Percentiles rank a stretch among this genome's conserved stretches.
Evolutionary conservation across 2,329 filamentous ascomycete genomes (phyloP).

Genomic region (Arthrobotrys conoides): DNA sequence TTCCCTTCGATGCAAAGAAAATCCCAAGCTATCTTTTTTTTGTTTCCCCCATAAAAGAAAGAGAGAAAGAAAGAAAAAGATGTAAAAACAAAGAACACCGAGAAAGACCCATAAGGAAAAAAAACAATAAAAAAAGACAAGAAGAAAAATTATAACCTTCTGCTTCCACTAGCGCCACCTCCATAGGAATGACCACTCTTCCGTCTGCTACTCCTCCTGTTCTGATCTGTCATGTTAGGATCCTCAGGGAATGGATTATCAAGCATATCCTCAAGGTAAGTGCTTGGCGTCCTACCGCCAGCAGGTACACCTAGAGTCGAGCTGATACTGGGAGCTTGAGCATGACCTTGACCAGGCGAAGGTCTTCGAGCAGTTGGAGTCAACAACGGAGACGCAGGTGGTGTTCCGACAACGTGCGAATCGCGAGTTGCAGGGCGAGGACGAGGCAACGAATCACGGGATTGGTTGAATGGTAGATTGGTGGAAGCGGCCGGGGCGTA

Average conservation of each 20-base stretch:
- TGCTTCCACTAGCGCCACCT: slow-evolving; percentile 22
- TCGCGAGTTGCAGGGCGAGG: slow-evolving; percentile 61
- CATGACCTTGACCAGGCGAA: slow-evolving; percentile 61
- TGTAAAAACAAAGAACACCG: slow-evolving; percentile 69
- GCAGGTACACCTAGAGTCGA: slow-evolving; percentile 75
- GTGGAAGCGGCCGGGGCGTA: slow-evolving; percentile 78
- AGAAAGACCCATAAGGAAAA: slow-evolving; percentile 33
- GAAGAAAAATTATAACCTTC: slow-evolving; percentile 22
- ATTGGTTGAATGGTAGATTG: slow-evolving; percentile 64
- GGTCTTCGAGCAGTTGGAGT: slow-evolving; percentile 61
- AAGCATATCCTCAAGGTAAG: slow-evolving; percentile 90
- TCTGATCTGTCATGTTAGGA: slow-evolving; percentile 44
- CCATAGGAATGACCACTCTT: slow-evolving; percentile 53
- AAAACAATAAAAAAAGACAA: slow-evolving; percentile 5
- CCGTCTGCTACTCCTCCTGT: slow-evolving; percentile 37
- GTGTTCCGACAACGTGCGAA: slow-evolving; percentile 60
- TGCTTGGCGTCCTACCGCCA: slow-evolving; percentile 83
- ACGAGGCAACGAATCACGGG: slow-evolving; percentile 62
- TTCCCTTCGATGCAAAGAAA: slow-evolving; percentile 17
- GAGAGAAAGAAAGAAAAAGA: neutral
- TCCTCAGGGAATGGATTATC: slow-evolving; percentile 71
- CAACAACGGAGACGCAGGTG: slow-evolving; percentile 63
- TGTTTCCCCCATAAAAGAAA: slow-evolving; percentile 19
- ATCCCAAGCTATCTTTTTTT: slow-evolving; percentile 17
- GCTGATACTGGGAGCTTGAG: slow-evolving; percentile 59